phyloP scores from a whole-genome alignment of 129 eudicot species.

The Solidago caesia region DNA sequence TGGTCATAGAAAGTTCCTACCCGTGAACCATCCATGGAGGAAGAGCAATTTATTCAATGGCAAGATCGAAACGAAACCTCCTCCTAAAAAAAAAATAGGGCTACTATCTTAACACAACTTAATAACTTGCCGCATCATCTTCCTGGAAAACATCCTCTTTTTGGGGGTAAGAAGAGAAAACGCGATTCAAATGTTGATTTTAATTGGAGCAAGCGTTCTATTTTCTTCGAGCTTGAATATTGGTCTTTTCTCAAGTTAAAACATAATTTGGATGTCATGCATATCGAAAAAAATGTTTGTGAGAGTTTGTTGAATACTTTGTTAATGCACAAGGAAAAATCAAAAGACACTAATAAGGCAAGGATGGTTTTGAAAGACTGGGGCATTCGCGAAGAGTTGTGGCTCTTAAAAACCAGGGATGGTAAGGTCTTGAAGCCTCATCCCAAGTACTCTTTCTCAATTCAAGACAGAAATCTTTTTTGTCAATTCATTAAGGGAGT shows the following conservation, averaged over 20 bases:
- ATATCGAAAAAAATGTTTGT: background rate
- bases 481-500: constrained; percentile 1
- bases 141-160: background rate
- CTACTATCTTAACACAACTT: background rate
- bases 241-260: background rate
- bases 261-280: constrained; percentile 7
- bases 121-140: background rate
- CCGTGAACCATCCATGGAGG: background rate
- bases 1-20: background rate
- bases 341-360: background rate
- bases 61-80: background rate
- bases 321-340: background rate
- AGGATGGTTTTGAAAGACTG: background rate
- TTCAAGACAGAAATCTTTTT: background rate
- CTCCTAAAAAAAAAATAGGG: background rate
- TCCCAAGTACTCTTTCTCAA: background rate
- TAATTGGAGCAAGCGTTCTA: background rate
- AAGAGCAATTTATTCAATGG: background rate
- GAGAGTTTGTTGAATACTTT: background rate
- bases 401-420: background rate
- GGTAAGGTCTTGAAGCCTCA: background rate
- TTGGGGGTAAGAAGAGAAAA: background rate
- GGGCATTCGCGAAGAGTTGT: background rate
- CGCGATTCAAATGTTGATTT: background rate
- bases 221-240: constrained; percentile 1